Evolutionary conservation across 1,139 yeast genomes (phyloP).

Genomic region (Meyerozyma elateridarum): DNA sequence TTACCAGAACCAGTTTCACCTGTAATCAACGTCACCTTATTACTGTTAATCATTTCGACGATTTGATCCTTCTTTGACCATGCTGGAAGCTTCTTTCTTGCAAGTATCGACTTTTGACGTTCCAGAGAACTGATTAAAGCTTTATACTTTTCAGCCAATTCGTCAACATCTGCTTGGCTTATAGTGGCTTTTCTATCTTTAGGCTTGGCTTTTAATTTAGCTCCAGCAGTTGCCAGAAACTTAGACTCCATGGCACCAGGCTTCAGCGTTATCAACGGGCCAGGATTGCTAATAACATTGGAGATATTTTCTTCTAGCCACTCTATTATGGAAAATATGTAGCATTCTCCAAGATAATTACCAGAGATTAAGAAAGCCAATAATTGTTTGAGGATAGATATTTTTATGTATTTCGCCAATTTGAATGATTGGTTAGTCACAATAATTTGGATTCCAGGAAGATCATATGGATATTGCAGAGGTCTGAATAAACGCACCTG

Average conservation of each 20-base stretch:
- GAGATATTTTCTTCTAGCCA: slow-evolving; percentile 68
- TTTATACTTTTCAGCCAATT: neutral
- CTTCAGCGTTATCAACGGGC: slow-evolving; percentile 59
- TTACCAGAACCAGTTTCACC: slow-evolving; percentile 99
- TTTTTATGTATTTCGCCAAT: slow-evolving; percentile 70
- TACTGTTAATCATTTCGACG: slow-evolving; percentile 48
- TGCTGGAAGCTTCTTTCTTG: slow-evolving; percentile 68
- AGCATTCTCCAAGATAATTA: slow-evolving; percentile 60
- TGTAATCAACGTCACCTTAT: slow-evolving; percentile 73
- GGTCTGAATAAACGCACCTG: slow-evolving; percentile 51
- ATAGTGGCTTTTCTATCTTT: neutral
- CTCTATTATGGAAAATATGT: slow-evolving; percentile 61
- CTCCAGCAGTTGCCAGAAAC: neutral
- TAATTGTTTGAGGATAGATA: slow-evolving; percentile 53
- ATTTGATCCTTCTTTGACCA: slow-evolving; percentile 64
- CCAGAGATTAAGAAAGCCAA: slow-evolving; percentile 34
- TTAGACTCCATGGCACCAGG: neutral
- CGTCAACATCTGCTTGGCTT: neutral
- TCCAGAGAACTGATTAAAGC: slow-evolving; percentile 10
- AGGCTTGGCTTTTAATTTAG: neutral
- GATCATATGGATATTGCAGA: slow-evolving; percentile 47
- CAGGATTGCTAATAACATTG: slow-evolving; percentile 64
- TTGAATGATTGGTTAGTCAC: slow-evolving; percentile 42
- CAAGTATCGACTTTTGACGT: slow-evolving; percentile 29
- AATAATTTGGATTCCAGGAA: slow-evolving; percentile 60